Conservation (phyloP, 495 filamentous ascomycete species). For the Talaromyces borbonicus region DNA sequence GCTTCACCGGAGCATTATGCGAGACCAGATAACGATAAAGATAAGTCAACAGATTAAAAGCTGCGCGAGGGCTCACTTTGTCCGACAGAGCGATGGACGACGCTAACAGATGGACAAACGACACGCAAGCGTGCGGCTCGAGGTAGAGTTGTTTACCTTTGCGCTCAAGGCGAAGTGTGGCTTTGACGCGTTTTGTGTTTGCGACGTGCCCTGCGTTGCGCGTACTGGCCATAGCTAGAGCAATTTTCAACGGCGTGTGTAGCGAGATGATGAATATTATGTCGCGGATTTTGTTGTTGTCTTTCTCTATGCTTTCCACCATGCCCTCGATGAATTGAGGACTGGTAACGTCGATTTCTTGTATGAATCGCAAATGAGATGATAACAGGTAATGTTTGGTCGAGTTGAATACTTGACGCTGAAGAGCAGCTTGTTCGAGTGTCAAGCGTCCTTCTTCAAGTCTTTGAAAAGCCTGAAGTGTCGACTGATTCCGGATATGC, state of each 20-base stretch:
- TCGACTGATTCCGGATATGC: not conserved
- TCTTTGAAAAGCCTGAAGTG: conserved; percentile 14
- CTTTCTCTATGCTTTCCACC: conserved; percentile 23
- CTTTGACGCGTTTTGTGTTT: conserved; percentile 6
- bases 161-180: conserved; percentile 14
- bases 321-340: conserved; percentile 19
- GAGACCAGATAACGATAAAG: conserved; percentile 28
- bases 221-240: conserved; percentile 24
- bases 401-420: conserved; percentile 19
- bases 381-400: conserved; percentile 17
- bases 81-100: conserved; percentile 23
- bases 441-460: conserved; percentile 23
- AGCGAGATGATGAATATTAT: conserved; percentile 26
- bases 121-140: conserved; percentile 28
- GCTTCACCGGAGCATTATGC: conserved; percentile 30
- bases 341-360: conserved; percentile 26
- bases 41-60: conserved; percentile 29
- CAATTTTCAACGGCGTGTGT: conserved; percentile 32
- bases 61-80: conserved; percentile 23
- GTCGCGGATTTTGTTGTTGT: conserved; percentile 22
- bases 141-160: conserved; percentile 15
- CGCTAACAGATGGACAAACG: conserved; percentile 32
- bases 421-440: conserved; percentile 22
- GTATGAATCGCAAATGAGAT: conserved; percentile 23
- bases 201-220: not conserved